phyloP scores from a whole-genome alignment of 495 filamentous ascomycete species.

The Lasiosphaeriaceae sp. region DNA sequence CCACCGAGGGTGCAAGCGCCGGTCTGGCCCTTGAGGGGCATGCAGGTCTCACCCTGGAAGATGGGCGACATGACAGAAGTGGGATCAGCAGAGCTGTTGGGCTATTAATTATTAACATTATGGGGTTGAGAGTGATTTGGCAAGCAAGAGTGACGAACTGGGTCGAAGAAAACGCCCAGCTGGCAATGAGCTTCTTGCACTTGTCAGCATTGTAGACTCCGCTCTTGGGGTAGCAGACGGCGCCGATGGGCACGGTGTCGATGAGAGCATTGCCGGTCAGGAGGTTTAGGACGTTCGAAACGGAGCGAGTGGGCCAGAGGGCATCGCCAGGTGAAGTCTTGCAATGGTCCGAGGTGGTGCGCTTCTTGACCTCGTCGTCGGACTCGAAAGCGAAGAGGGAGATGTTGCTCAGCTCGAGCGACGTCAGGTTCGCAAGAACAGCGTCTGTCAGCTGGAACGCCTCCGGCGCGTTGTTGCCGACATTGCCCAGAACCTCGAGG shows the following conservation, averaged over 20 bases:
- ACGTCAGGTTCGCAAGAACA: conserved; percentile 1
- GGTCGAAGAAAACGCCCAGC: conserved; percentile 24
- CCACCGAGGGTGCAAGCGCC: conserved; percentile 55
- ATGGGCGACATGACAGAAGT: conserved; percentile 49
- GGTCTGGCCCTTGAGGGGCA: conserved; percentile 42
- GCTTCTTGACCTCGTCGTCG: background rate
- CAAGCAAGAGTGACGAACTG: conserved; percentile 10
- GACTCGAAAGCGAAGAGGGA: background rate
- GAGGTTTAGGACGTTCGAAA: conserved; percentile 44
- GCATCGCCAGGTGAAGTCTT: conserved; percentile 49
- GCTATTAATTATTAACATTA: background rate
- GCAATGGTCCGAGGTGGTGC: conserved; percentile 23
- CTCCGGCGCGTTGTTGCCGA: background rate
- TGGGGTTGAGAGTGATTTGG: background rate
- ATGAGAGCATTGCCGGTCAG: conserved; percentile 51
- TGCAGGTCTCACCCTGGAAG: conserved; percentile 44
- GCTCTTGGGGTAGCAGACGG: conserved; percentile 51
- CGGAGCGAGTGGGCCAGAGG: conserved; percentile 36
- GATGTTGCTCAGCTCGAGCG: background rate
- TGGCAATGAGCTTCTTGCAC: conserved; percentile 34
- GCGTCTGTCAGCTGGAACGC: conserved; percentile 3
- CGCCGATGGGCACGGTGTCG: conserved; percentile 52
- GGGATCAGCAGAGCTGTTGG: conserved; percentile 34
- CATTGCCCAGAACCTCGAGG: background rate
- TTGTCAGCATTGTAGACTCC: conserved; percentile 41